phyloP scores from a whole-genome alignment of 2,329 filamentous ascomycete genomes.

The Colletotrichum sp. region DNA sequence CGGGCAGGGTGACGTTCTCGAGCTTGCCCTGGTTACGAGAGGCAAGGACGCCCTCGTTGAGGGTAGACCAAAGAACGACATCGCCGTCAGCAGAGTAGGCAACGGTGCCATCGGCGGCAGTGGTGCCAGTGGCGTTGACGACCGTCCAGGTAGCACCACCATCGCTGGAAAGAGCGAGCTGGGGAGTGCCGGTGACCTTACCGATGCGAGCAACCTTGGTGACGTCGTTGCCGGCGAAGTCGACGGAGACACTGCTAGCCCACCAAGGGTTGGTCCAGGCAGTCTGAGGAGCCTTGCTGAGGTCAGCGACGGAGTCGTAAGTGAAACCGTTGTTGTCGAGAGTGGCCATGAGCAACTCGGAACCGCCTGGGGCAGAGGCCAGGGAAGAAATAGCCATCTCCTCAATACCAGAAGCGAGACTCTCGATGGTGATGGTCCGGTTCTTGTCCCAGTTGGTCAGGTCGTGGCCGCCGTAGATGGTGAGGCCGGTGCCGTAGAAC shows the following conservation, averaged over 20 bases:
- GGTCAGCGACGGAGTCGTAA: slow-evolving; percentile 38
- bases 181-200: slow-evolving; percentile 44
- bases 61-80: slow-evolving; percentile 53
- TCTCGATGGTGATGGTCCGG: slow-evolving; percentile 53
- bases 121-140: slow-evolving; percentile 50
- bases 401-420: slow-evolving; percentile 60
- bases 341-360: slow-evolving; percentile 55
- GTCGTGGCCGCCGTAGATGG: slow-evolving; percentile 58
- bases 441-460: slow-evolving; percentile 59
- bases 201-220: slow-evolving; percentile 56
- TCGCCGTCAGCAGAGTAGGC: slow-evolving; percentile 57
- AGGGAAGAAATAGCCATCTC: slow-evolving; percentile 56
- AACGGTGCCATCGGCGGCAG: slow-evolving; percentile 48
- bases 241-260: slow-evolving; percentile 49
- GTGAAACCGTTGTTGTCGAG: slow-evolving; percentile 60
- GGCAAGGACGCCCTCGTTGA: slow-evolving; percentile 44
- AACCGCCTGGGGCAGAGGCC: slow-evolving; percentile 53
- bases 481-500: slow-evolving; percentile 66
- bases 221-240: slow-evolving; percentile 52
- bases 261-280: slow-evolving; percentile 54
- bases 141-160: slow-evolving; percentile 56
- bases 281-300: slow-evolving; percentile 47
- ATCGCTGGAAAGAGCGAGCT: slow-evolving; percentile 54
- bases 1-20: slow-evolving; percentile 47
- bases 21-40: slow-evolving; percentile 48